Evolutionary conservation across 2,329 filamentous ascomycete species (phyloP), one percentile per base, ranked within the genome.

Genomic region (Colletotrichum tropicale): DNA sequence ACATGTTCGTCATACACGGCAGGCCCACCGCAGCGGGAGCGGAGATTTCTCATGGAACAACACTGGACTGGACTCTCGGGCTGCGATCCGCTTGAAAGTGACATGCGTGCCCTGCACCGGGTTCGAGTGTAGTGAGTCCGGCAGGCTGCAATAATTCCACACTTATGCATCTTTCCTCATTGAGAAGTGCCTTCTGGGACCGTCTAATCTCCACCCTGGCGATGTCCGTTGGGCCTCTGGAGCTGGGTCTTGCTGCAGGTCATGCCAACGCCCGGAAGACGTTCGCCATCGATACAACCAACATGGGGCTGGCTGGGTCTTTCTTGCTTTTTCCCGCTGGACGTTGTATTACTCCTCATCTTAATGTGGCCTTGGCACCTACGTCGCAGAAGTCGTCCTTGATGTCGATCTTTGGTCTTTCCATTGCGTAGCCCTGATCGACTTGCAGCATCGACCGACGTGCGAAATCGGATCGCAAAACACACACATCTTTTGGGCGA

Each of bases 11-110:
- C 70, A 61, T 48, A 76, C 64, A 32, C 70, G 64, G 65, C 28
- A 76, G 64, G 64, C 43, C 73, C 70, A 56, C 73, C 26, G 43
- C 74, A 74, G 48, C 32, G 70, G 74, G 65, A 76, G 34, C 64
- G 65, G 74, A 61, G 70, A 69, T 72, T 69, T 76, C 55, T 38
- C n/a, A 68, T 28, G 26, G 15, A 16, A 48, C 55, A 66, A 61
- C 21, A 58, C 55, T 30, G 18, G 26, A 21, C 52, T 61, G 16
- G 58, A 64, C 62, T 34, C 48, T 76, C 58, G 56, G 62, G 32
- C 56, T 61, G 64, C 15, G 43, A 67, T 74, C 65, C 58, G 65
- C 34, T 69, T 58, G 58, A 52, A 16, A 61, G 16, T 18, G 36
- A 62, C 56, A n/a, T 62, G 67, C 61, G 32, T 58, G 55, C 43